Base-by-base conservation (phyloP, 148 eudicot genomes). In the Diospyros kaki region DNA sequence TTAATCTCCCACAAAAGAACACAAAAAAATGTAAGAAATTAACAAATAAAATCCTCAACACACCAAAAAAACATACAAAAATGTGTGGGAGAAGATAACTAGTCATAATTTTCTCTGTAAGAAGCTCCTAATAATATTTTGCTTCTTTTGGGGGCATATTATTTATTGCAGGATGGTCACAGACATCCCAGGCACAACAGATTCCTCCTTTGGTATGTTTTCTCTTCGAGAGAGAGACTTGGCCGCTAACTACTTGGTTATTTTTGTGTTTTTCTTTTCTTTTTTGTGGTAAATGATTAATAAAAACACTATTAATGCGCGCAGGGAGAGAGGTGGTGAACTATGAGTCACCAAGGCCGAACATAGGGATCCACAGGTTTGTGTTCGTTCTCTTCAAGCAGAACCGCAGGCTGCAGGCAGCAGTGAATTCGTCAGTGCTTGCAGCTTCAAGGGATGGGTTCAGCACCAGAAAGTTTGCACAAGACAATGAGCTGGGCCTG, bases 151-250 rank as follows among this genome's bases (percentile, higher is more conserved):
- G 13, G 28, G 28, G 28, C 28, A 28, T 28, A 28, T 28, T 28
- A 64, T 41, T 58, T 68, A 14, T 83, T 63, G 58, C 97, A 92
- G 97, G 97, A 88, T 92, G 42, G 90, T 92, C 68, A 85, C 97
- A 55, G 94, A 92, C 65, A 92, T 92, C 71, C 97, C 97, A 78
- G 97, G 97, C 73, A 88, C 97, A 78, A 92, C 97, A 48, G 90
- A 92, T 79, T 76, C 91, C 66, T 79, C 91, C 56, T 91, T 91
- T 71, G 96, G 96, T 91, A 88, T 56, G 85, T 55, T 40, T 41
- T 48, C 13, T 55, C 51, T 6, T n/a, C 18, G 44, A n/a, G 1
- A 15, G 5, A 58, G 6, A 17, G 28, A 28, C 28, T 28, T 28
- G 28, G 28, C 28, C 28, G 28, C 28, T 28, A 28, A 28, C 8